These are phyloP conservation scores for Aspergillus versicolor DNA, from an alignment of 2,329 filamentous ascomycete genomes.

Conservation along the genomic window DNA sequence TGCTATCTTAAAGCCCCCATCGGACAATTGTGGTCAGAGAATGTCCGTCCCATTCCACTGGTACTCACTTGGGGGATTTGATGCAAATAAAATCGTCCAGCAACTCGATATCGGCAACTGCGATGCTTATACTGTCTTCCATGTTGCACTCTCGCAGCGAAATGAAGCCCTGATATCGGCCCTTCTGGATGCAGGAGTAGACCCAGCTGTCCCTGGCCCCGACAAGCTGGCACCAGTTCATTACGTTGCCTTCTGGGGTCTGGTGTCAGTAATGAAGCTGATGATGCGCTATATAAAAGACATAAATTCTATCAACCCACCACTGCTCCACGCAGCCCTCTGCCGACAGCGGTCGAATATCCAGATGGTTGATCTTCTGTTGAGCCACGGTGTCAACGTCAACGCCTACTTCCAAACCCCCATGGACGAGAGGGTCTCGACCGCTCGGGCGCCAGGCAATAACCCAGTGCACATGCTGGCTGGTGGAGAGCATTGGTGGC, in stretches of 20 bases:
- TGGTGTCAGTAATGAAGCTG: not conserved
- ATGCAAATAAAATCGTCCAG: not conserved
- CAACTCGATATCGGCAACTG: not conserved
- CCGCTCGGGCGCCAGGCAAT: not conserved
- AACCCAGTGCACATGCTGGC: not conserved
- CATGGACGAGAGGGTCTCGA: not conserved
- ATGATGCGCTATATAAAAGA: not conserved
- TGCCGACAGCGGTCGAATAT: not conserved
- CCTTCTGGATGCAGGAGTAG: not conserved
- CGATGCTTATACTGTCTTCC: not conserved
- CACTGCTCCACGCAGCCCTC: not conserved
- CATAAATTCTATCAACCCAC: not conserved
- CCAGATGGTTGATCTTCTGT: not conserved
- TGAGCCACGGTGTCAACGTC: not conserved
- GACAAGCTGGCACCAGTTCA: slow-evolving; percentile 3
- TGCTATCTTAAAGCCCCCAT: not conserved
- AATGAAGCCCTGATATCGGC: not conserved
- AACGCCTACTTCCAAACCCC: not conserved
- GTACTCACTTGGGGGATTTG: not conserved
- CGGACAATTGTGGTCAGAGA: not conserved
- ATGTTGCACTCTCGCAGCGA: not conserved
- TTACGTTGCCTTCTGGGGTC: not conserved
- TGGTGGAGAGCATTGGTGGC: not conserved
- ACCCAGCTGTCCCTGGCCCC: not conserved
- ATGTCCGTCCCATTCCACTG: not conserved